Conservation (phyloP, 306 rosid species). For the Carpinus fangiana region DNA sequence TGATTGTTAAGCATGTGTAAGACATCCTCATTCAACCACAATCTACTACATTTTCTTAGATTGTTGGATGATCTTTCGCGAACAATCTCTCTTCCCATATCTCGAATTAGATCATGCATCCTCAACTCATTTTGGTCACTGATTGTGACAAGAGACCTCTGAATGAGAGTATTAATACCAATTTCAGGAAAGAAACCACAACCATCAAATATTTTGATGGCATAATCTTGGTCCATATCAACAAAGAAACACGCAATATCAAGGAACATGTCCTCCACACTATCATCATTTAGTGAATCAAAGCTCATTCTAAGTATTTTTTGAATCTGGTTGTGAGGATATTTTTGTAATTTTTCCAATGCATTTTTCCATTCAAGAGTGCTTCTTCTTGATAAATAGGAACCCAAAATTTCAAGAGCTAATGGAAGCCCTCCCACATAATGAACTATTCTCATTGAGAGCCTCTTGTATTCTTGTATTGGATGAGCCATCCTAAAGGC, state of each 20-base stretch:
- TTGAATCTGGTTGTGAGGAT: constrained; percentile 32
- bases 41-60: constrained; percentile 18
- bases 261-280: constrained; percentile 33
- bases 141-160: constrained; percentile 31
- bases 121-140: not conserved
- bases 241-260: constrained; percentile 45
- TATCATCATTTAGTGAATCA: constrained; percentile 21
- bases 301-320: constrained; percentile 26
- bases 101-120: constrained; percentile 35
- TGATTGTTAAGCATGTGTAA: not conserved
- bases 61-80: constrained; percentile 4
- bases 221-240: constrained; percentile 21
- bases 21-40: constrained; percentile 7
- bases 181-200: constrained; percentile 38
- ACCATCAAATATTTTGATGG: constrained; percentile 19
- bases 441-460: constrained; percentile 3
- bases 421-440: constrained; percentile 45
- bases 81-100: constrained; percentile 46
- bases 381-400: constrained; percentile 22
- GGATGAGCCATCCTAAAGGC: constrained; percentile 26
- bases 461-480: not conserved
- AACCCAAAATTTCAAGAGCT: constrained; percentile 45
- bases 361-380: constrained; percentile 25
- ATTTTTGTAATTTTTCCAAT: constrained; percentile 24
- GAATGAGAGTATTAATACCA: constrained; percentile 28